Evolutionary conservation across 2,329 filamentous ascomycete genomes (phyloP).

Genomic region (Colletotrichum limetticola): DNA sequence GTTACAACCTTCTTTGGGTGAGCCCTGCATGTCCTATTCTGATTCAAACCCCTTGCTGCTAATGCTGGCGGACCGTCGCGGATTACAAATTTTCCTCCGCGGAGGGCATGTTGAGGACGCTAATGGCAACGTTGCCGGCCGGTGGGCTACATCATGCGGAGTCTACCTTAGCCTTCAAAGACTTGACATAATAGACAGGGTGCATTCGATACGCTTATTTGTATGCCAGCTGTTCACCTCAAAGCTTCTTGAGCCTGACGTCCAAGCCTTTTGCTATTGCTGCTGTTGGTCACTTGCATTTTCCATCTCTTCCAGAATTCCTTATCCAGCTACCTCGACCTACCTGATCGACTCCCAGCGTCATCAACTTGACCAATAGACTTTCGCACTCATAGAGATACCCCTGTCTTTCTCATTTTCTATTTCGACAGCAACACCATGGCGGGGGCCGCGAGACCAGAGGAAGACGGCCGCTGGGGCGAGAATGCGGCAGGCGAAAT

Average conservation of each 20-base stretch:
- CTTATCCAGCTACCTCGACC: background rate
- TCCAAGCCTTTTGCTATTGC: background rate
- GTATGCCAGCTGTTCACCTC: background rate
- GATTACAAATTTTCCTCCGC: slow-evolving; percentile 24
- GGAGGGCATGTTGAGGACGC: background rate
- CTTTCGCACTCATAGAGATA: background rate
- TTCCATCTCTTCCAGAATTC: background rate
- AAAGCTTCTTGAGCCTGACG: background rate
- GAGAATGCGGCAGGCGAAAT: slow-evolving; percentile 38
- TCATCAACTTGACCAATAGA: background rate
- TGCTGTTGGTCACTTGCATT: background rate
- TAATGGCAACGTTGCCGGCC: slow-evolving; percentile 5
- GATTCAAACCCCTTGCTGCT: background rate
- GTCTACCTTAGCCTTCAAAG: background rate
- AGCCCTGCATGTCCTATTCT: background rate
- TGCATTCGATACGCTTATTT: background rate
- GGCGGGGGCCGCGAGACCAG: background rate
- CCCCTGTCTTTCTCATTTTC: background rate
- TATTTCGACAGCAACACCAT: background rate
- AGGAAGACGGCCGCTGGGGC: slow-evolving; percentile 40
- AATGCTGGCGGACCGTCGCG: background rate
- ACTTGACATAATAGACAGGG: slow-evolving; percentile 12
- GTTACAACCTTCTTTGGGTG: background rate
- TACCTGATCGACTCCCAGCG: background rate
- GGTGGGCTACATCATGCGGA: slow-evolving; percentile 3